Evolutionary conservation across 2,329 filamentous ascomycete genomes (phyloP).

Genomic region (Pseudopyricularia javanii): DNA sequence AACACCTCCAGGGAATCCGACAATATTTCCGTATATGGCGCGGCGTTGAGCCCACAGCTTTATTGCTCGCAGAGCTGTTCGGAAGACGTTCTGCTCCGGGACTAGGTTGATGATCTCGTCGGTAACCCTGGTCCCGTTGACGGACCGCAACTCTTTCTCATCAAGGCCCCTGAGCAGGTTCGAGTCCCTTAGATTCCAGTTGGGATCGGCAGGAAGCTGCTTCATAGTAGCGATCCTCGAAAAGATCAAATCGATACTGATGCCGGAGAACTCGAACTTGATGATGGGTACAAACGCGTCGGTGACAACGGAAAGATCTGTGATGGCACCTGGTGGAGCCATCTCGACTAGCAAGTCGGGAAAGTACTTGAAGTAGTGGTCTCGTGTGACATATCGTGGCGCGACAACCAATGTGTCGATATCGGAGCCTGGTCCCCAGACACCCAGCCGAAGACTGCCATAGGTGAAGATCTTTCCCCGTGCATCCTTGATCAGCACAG

Average conservation of each 20-base stretch:
- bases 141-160: slow-evolving; percentile 72
- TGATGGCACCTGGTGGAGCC: slow-evolving; percentile 66
- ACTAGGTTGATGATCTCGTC: slow-evolving; percentile 84
- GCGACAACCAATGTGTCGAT: slow-evolving; percentile 93
- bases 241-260: slow-evolving; percentile 92
- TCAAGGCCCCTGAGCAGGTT: slow-evolving; percentile 75
- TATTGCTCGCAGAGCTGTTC: slow-evolving; percentile 77
- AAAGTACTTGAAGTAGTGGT: slow-evolving; percentile 87
- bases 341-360: slow-evolving; percentile 67
- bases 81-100: slow-evolving; percentile 81
- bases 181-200: slow-evolving; percentile 70
- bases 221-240: slow-evolving; percentile 59
- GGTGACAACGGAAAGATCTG: slow-evolving; percentile 71
- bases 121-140: slow-evolving; percentile 91
- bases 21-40: slow-evolving; percentile 90
- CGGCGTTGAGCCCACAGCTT: slow-evolving; percentile 93
- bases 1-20: slow-evolving; percentile 92
- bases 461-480: slow-evolving; percentile 93
- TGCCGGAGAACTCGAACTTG: slow-evolving; percentile 82
- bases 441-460: slow-evolving; percentile 87
- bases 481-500: slow-evolving; percentile 67
- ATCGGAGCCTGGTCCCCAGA: slow-evolving; percentile 91
- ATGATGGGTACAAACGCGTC: slow-evolving; percentile 96
- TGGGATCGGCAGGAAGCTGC: slow-evolving; percentile 53
- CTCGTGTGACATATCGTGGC: slow-evolving; percentile 75